Percentiles rank a stretch among this genome's conserved stretches.
Evolutionary conservation across 805 yeast species (phyloP).

Genomic region (Cyberlindnera petersonii): DNA sequence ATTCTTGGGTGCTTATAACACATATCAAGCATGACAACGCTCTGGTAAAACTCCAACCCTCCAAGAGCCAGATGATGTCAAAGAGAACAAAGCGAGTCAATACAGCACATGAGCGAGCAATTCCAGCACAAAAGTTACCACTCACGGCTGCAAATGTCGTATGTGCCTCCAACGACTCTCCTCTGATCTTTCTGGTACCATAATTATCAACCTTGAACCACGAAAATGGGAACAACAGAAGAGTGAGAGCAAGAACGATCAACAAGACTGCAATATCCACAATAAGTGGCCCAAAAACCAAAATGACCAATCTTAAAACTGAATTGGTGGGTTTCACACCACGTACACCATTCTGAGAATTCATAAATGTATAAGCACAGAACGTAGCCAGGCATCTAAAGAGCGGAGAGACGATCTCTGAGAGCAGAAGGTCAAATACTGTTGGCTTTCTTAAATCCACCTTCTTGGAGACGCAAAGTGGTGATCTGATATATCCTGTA

Average conservation of each 20-base stretch:
- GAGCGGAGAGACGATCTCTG: constrained; percentile 75
- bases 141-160: not conserved
- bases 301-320: constrained; percentile 54
- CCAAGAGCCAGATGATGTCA: constrained; percentile 63
- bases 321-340: constrained; percentile 51
- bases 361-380: constrained; percentile 73
- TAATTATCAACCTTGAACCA: not conserved
- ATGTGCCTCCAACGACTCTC: not conserved
- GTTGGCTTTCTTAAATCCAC: constrained; percentile 72
- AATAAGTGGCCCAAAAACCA: constrained; percentile 47
- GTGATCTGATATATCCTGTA: constrained; percentile 73
- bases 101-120: constrained; percentile 52
- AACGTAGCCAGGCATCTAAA: constrained; percentile 65
- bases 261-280: constrained; percentile 32
- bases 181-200: not conserved
- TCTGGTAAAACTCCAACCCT: constrained; percentile 59
- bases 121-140: constrained; percentile 44
- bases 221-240: constrained; percentile 45
- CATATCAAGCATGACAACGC: constrained; percentile 61
- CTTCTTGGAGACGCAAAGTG: constrained; percentile 6
- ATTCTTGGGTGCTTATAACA: constrained; percentile 49
- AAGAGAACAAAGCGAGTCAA: constrained; percentile 51
- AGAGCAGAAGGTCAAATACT: constrained; percentile 68
- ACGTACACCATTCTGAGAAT: constrained; percentile 80
- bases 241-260: constrained; percentile 40